Evolutionary conservation across 139 green algal species (phyloP), one percentile per base, ranked within the genome.

Genomic region (Trebouxia sp.): DNA sequence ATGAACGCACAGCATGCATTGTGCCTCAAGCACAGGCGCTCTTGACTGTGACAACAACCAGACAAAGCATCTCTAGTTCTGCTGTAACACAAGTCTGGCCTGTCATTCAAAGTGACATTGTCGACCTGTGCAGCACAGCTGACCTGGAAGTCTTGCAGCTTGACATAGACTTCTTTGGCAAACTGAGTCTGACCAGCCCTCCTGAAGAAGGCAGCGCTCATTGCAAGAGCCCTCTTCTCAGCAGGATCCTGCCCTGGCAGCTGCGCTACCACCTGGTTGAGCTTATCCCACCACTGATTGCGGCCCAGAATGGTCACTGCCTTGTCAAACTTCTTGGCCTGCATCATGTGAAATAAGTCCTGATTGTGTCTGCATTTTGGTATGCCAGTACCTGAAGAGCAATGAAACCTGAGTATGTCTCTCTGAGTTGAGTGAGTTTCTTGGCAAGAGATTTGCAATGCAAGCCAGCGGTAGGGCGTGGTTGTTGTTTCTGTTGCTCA

Each of bases 121-220:
- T n/a, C n/a, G 20, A 28, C 50, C 50, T 58, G 50, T 22, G 26
- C 20, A 58, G 50, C 20, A 78, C 50, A 86, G 43, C 41, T 24
- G 3, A 82, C 77, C 78, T 83, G 74, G 12, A 65, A 55, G 28
- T 87, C 82, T 20, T 78, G 75, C 37, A 94, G 53, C 84, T 93
- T 94, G 45, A 91, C 78, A 80, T 93, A 87, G n/a, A 80, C 84
- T 77, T 94, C 92, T 78, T 93, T 93, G 70, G 91, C 91, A 62
- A 83, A 88, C 35, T 85, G 47, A 30, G 85, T 85, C 80, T 93
- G 82, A 35, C 85, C 87, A 11, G 62, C 45, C 45, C 84, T 85
- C 20, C 41, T 43, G 58, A 89, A 88, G 51, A 72, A 56, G 8
- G 41, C n/a, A 15, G 87, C 87, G 41, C 65, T 82, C 74, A 81